Evolutionary conservation across 2,329 filamentous ascomycete species (phyloP), one percentile per base, ranked within the genome.

Genomic region (Celoporthe dispersa): DNA sequence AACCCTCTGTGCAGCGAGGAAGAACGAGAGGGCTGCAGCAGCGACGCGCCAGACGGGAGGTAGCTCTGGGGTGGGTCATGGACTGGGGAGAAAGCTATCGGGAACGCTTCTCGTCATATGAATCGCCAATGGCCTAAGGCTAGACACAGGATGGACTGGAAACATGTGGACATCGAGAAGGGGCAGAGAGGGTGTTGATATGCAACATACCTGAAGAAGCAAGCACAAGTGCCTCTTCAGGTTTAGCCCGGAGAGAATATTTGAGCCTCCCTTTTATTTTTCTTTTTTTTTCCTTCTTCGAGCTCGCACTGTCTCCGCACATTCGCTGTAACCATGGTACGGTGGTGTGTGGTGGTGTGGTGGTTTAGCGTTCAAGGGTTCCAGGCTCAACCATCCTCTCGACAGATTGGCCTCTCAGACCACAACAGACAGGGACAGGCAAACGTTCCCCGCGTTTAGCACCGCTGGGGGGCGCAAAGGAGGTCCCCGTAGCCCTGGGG

Each of bases 151-250:
- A 53, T 22, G 59, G 63, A 67, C 55, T 11, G 37, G 28, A 41
- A 31, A 67, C 41, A 67, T 53, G n/a, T n/a, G 9, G 28, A 64
- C n/a, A 35, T 59, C 53, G 55, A 60, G 14, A 28, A 9, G 6
- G 5, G 59, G 16, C 37, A 60, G 7, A 7, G 9, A 62, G 41
- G 28, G 59, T 55, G 44, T 55, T 33, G 41, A 55, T 61, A 57
- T 37, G 41, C 62, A 37, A 63, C 62, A 44, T 71, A 57, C 62
- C 57, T 64, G 44, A 71, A 66, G 67, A 31, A 71, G 69, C 53
- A 68, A 71, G 67, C 57, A 57, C 51, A 25, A 7, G 35, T 71
- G 11, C 69, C 69, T 64, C 44, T 69, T 71, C 67, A 60, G 69
- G 63, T 14, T 51, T 66, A 69, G 69, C 48, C 61, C 28, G 25